Evolutionary conservation across 768 basidiomycete species (phyloP), one percentile per base, ranked within the genome.

Genomic region (Phlebiopsis flavidoalba): DNA sequence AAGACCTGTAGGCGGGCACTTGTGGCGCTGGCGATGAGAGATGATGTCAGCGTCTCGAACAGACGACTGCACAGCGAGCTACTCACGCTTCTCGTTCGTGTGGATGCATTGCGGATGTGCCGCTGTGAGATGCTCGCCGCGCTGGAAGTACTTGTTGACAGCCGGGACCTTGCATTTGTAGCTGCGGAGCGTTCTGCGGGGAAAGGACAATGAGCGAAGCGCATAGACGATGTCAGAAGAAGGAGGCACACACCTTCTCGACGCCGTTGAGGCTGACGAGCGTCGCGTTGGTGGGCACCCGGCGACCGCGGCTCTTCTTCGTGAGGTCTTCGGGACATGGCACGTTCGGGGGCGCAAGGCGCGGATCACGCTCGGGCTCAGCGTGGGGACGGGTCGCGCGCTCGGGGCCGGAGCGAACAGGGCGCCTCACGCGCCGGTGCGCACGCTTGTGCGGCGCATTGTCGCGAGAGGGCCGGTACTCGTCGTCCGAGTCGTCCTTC

Each of bases 71-170:
- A 43, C 54, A 63, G 66, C 51, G 60, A 24, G 54, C 14, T 19
- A 82, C 91, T 73, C 69, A 95, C 93, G 93, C 78, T 93, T 94
- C 71, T 95, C 93, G 72, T 94, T 83, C 22, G 93, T 94, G 74
- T 95, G 93, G 57, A 95, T 93, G 68, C 88, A 89, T 65, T 91
- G 76, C 45, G 95, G 82, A 71, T 95, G 93, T 63, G 94, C 78
- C 79, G 95, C 95, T 31, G n/a, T 31, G 64, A 96, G 75, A 71
- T 96, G 94, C 73, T 96, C 94, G 21, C 89, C 88, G 33, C 94
- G 80, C 37, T 88, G 86, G 73, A 96, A 95, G 66, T 87, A 89
- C 75, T 94, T 94, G 47, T 88, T 89, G 71, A 94, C 95, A 5
- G 86, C 92, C 26, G 15, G 83, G 26, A 94, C 91, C 60, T 82